Base-by-base conservation (phyloP, 2,329 filamentous ascomycete genomes). In the Colletotrichum magnum region DNA sequence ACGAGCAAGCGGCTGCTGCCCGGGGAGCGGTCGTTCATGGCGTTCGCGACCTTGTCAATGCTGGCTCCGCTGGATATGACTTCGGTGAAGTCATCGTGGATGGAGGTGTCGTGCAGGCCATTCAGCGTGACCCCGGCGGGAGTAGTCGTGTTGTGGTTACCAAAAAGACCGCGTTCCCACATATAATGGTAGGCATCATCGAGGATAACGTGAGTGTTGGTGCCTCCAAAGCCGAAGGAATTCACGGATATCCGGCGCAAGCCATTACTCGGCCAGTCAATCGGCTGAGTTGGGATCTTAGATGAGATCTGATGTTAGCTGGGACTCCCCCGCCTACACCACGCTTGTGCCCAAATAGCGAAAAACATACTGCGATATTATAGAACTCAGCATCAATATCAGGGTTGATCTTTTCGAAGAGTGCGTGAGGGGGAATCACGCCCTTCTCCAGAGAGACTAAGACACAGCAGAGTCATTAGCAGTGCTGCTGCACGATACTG, bases 381-480 rank as follows among this genome's bases (percentile, higher is more conserved):
- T 32, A 77, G 18, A 71, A 65, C 15, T 75, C 69, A 5, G 73
- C 47, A 2, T 64, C 60, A 28, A 79, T 79, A 65, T 68, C 64
- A n/a, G 62, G 75, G 45, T 79, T 80, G 4, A 73, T 68, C 21
- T 74, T 73, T 48, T 76, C 64, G 39, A 75, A 78, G 24, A 74
- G 74, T 32, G 72, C 65, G 41, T 77, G 73, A 18, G 77, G 77
- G 4, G 75, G 74, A 21, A 79, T 78, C 13, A 68, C 64, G 5
- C 72, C 73, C 21, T 76, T 75, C 63, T 80, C 76, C 10, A 78
- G 57, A 0, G 24, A 64, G 54, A 73, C 69, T 13, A 77, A 4
- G 21, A 32, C 41, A 12, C 13, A 43, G 28, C 41, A 16, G 5
- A 43, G 41, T n/a, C 41, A 43, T 15, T 4, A 43, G 16, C 16